Percentiles rank a stretch among this genome's conserved stretches.
Evolutionary conservation across 108 stramenopile species (phyloP).

Genomic region (Mayamaea pseudoterrestris): DNA sequence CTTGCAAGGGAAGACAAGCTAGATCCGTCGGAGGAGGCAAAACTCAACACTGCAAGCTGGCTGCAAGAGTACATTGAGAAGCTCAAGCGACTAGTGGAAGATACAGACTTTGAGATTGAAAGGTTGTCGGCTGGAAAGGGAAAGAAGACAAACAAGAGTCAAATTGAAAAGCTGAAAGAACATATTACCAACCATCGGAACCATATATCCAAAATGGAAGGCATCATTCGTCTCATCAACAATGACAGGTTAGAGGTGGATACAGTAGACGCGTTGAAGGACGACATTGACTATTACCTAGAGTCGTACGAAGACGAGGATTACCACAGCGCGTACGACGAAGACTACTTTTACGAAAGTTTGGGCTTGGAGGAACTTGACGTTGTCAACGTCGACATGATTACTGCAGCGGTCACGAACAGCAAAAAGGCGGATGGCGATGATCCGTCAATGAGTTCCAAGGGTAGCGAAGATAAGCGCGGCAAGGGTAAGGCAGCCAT

Average conservation of each 20-base stretch:
- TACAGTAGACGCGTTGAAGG: constrained; percentile 73
- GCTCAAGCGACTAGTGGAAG: constrained; percentile 56
- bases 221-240: constrained; percentile 90
- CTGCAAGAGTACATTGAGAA: constrained; percentile 65
- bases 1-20: constrained; percentile 69
- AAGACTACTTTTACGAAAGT: constrained; percentile 86
- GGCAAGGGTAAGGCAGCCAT: constrained; percentile 26
- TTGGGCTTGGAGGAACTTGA: constrained; percentile 77
- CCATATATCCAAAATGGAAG: constrained; percentile 91
- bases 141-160: constrained; percentile 70
- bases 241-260: constrained; percentile 84
- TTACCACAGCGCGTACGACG: constrained; percentile 81
- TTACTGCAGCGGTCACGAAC: constrained; percentile 23
- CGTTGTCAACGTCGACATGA: constrained; percentile 79
- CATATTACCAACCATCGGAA: constrained; percentile 72
- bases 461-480: constrained; percentile 26
- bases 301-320: constrained; percentile 86
- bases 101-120: constrained; percentile 83
- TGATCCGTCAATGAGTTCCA: constrained; percentile 19
- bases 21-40: constrained; percentile 72
- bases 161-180: constrained; percentile 68
- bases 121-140: constrained; percentile 63
- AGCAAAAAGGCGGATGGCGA: constrained; percentile 45
- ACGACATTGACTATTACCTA: constrained; percentile 94
- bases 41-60: constrained; percentile 58